Evolutionary conservation across 2,329 filamentous ascomycete genomes (phyloP).

Genomic region (Myriosclerotinia scirpicola): DNA sequence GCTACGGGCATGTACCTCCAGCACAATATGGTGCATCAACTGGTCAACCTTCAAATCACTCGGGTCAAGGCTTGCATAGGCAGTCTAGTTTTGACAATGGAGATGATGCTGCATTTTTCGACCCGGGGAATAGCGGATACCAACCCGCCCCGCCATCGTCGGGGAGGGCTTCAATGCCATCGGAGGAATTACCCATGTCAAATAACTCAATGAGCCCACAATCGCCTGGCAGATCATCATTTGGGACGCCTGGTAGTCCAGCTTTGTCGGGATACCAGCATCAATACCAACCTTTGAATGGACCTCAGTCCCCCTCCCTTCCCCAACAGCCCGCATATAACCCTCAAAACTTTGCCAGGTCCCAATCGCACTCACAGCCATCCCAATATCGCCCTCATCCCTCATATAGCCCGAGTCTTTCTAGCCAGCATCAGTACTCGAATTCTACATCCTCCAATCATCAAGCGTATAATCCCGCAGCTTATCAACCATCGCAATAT

Average conservation of each 20-base stretch:
- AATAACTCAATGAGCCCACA: slow-evolving; percentile 33
- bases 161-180: slow-evolving; percentile 33
- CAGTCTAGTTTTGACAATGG: slow-evolving; percentile 74
- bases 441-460: slow-evolving; percentile 50
- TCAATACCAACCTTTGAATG: slow-evolving; percentile 49
- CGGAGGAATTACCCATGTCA: slow-evolving; percentile 64
- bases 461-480: slow-evolving; percentile 67
- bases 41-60: slow-evolving; percentile 42
- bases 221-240: slow-evolving; percentile 35
- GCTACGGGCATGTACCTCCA: slow-evolving; percentile 66
- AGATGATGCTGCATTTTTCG: slow-evolving; percentile 64
- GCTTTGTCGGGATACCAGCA: slow-evolving; percentile 52
- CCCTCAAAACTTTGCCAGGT: slow-evolving; percentile 58
- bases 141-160: slow-evolving; percentile 37
- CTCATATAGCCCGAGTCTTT: slow-evolving; percentile 49
- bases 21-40: slow-evolving; percentile 56
- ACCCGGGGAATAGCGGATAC: slow-evolving; percentile 39
- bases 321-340: slow-evolving; percentile 55
- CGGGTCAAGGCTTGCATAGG: slow-evolving; percentile 46
- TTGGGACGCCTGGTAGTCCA: slow-evolving; percentile 33
- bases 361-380: slow-evolving; percentile 41
- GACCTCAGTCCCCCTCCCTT: slow-evolving; percentile 36
- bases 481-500: slow-evolving; percentile 47
- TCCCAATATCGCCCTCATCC: slow-evolving; percentile 49
- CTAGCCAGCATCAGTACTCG: slow-evolving; percentile 21